Evolutionary conservation across 192 early-diverging fungal species (phyloP), one percentile per base, ranked within the genome.

Genomic region (Backusella circina): DNA sequence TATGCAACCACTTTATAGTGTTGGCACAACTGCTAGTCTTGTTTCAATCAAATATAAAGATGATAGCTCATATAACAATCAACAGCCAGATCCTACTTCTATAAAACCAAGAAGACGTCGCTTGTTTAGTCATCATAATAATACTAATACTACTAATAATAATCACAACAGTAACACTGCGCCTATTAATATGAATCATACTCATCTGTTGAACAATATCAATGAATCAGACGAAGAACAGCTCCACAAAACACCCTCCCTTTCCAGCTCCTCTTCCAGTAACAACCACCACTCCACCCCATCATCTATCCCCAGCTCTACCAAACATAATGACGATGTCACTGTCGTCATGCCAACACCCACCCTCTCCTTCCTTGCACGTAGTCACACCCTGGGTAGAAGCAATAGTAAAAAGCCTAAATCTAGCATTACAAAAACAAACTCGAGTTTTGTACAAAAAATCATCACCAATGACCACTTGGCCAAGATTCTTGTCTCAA

Each of bases 391-490:
- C 0, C 26, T 57, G n/a, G 57, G 72, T 30, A 39, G 69, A 26
- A 26, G 57, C 16, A 28, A 47, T 38, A 36, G 35, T 1, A 74
- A 70, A 21, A 87, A 89, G 73, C 80, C 88, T 44, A 89, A 87
- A 70, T 87, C 86, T 9, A 92, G 86, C 54, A 88, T 94, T 51
- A 86, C 90, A 13, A 92, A 92, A 61, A 91, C 90, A 16, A 91
- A 90, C 21, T 94, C 92, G 10, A 84, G 89, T 1, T 93, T 89
- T 83, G 91, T 94, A 28, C 74, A 86, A 51, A 84, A 88, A 26
- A 90, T 94, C 31, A 83, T 89, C 12, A 90, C 91, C 0, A 87
- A 89, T 75, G 92, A 94, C 61, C 87, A 89, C 54, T 76, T 94
- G 21, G 88, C 91, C 37, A 87, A 85, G 69, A 86, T 91, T 72